A percentile compares a stretch with the other conserved stretches of the same genome.
Evolutionary conservation across 306 rosid species (phyloP).

Genomic region (Quercus rubra): DNA sequence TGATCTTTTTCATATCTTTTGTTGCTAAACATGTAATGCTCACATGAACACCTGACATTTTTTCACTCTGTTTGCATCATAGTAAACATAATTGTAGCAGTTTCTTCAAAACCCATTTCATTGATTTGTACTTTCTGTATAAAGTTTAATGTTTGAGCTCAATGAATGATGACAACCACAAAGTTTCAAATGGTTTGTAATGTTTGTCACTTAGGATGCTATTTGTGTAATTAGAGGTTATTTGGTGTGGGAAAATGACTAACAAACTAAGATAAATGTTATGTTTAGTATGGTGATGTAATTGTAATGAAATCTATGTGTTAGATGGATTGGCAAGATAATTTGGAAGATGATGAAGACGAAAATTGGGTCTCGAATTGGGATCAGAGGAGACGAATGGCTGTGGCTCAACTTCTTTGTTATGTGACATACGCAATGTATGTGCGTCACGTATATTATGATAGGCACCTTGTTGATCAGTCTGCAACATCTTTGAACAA

Average conservation of each 20-base stretch:
- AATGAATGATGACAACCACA: not conserved
- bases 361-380: conserved; percentile 2
- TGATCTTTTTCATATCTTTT: not conserved
- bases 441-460: not conserved
- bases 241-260: not conserved
- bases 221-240: not conserved
- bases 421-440: conserved; percentile 2
- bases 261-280: not conserved
- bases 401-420: conserved; percentile 21
- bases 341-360: not conserved
- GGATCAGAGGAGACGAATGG: conserved; percentile 11
- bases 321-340: conserved; percentile 14
- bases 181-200: not conserved
- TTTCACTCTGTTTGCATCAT: not conserved
- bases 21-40: not conserved
- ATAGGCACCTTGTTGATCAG: not conserved
- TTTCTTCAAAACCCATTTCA: not conserved
- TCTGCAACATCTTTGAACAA: conserved; percentile 1
- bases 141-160: not conserved
- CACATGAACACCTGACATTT: not conserved
- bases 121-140: not conserved
- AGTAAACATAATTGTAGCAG: not conserved
- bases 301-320: not conserved
- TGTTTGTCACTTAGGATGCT: not conserved
- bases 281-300: not conserved